Base-by-base conservation (phyloP, 192 early-diverging fungal species). In the Dissophora ornata region DNA sequence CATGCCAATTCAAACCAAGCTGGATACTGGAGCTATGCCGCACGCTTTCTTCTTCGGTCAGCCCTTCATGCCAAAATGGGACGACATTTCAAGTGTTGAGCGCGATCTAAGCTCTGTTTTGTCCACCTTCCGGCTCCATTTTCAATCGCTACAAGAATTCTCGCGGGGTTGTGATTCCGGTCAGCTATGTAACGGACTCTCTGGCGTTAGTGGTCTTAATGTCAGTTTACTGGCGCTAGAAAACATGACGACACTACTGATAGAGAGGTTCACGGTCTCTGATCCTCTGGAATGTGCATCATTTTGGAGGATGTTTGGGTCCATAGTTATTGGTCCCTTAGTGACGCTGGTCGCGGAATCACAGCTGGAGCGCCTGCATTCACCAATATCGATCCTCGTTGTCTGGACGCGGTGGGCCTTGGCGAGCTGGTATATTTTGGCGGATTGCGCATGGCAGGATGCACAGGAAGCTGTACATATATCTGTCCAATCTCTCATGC, bases 361-460 rank as follows among this genome's bases (percentile, higher is more conserved):
- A 25, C 21, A 12, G 11, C 19, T n/a, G 8, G 48, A 52, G n/a
- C 34, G 22, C 15, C 13, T 13, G 19, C 45, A 18, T 1, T 58
- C 65, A 36, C 24, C 26, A 0, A 25, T 13, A 18, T n/a, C 33
- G 26, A 49, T 10, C 0, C 26, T 49, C 18, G 3, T 32, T 13
- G 45, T 67, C 3, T 67, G 65, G 65, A 19, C 38, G 19, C 19
- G 42, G 22, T 67, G 65, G 65, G 44, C 47, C 6, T 48, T 67
- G 4, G 28, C 42, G 19, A 51, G 51, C 13, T 67, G 65, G 65
- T 4, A 15, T 13, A 32, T 49, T 7, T 15, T 71, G 12, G 38
- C 60, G 16, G 45, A 34, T 4, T 46, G 51, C 24, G 28, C 30
- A 6, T 3, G 49, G 12, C 52, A 13, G 12, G 41, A 48, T 2